phyloP scores from a whole-genome alignment of 2,329 filamentous ascomycete genomes.

The Fusarium poae region DNA sequence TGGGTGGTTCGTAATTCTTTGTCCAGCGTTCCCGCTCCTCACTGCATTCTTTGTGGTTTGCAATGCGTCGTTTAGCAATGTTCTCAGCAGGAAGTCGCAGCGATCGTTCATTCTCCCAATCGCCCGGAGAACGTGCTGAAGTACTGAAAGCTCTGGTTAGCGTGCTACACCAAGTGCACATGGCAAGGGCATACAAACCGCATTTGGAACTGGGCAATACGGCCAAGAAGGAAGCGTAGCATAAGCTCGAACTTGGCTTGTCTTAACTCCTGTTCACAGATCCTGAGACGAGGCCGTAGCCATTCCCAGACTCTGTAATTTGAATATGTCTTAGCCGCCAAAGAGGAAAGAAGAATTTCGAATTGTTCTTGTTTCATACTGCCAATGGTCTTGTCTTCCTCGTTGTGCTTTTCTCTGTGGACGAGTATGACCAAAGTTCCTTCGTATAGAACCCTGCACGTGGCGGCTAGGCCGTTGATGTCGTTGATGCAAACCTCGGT shows the following conservation, averaged over 20 bases:
- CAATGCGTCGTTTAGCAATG: background rate
- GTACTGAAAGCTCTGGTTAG: accelerated
- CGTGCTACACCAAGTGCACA: accelerated
- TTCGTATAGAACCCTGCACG: background rate
- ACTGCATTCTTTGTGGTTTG: background rate
- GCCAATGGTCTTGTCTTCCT: accelerated
- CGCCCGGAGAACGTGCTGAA: background rate
- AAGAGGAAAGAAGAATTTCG: background rate
- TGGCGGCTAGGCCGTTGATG: background rate
- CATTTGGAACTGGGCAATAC: constrained; percentile 9
- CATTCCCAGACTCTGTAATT: background rate
- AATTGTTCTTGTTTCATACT: background rate
- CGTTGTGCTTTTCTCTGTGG: background rate
- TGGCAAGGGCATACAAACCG: background rate
- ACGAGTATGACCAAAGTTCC: background rate
- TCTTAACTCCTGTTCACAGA: constrained; percentile 8
- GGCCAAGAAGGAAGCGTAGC: constrained; percentile 8
- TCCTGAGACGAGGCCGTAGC: constrained; percentile 6
- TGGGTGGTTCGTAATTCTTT: accelerated
- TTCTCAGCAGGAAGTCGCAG: background rate
- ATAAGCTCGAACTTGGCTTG: constrained; percentile 14
- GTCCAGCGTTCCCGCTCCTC: background rate
- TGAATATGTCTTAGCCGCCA: background rate
- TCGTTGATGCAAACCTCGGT: background rate
- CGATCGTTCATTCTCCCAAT: background rate